Base-by-base conservation (phyloP, 306 rosid species). In the Inga laurina region DNA sequence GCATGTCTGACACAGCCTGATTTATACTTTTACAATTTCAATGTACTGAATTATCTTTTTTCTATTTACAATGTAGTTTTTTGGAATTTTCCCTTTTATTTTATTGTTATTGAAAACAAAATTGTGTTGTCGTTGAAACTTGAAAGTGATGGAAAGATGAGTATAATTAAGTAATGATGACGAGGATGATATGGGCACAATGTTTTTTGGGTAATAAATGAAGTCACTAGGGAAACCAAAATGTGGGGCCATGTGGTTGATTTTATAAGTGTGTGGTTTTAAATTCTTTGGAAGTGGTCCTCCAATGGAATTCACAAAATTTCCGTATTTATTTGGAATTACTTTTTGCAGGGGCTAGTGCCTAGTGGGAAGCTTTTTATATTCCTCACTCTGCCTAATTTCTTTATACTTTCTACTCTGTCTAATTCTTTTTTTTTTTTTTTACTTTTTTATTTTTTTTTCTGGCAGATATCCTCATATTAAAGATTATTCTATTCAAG, bases 281-380 rank as follows among this genome's bases (percentile, higher is more conserved):
- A 27, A 15, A 80, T 77, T 77, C 14, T 11, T 81, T 81, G 76
- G 85, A 74, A 79, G 64, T 19, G 64, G 30, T n/a, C 11, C 24
- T n/a, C 3, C 30, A n/a, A 56, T 27, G n/a, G 10, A 70, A 70
- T 41, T 24, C 18, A 19, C 34, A 43, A 21, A 10, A 19, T 70
- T 43, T n/a, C 10, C 52, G 2, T 68, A 7, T 18, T 68, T 18
- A 0, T 68, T 68, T 37, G 30, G 70, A 64, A 64, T 64, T 64
- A 27, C 43, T 11, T 41, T 51, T 54, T 59, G 32, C 5, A 21
- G 30, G 21, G 30, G 4, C 1, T n/a, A 57, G 12, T 21, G 30
- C 1, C 1, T n/a, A 57, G 12, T 21, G 27, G 11, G 32, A 57
- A 74, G 75, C 76, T 64, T 64, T 52, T n/a, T 64, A 13, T 75